A percentile compares a stretch with the other conserved stretches of the same genome.
These are phyloP conservation scores for Tilletia walkeri DNA, from an alignment of 1,284 basidiomycete genomes.

Conservation along the genomic window DNA sequence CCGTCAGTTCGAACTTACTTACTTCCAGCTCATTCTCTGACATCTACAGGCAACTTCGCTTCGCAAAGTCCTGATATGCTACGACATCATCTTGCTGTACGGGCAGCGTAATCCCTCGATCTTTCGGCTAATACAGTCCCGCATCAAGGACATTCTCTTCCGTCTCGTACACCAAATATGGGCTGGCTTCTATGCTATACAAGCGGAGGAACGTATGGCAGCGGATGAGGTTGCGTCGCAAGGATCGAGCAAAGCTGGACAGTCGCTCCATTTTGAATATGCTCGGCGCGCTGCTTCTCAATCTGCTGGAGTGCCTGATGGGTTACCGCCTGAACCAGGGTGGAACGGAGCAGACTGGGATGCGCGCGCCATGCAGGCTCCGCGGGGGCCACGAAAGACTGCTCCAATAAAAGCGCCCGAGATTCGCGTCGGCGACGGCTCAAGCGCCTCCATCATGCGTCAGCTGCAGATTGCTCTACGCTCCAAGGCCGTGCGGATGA, in stretches of 20 bases:
- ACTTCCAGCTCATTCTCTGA: not conserved
- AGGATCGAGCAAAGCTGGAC: not conserved
- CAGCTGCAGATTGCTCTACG: conserved; percentile 39
- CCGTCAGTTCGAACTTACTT: not conserved
- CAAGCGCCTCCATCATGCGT: conserved; percentile 13
- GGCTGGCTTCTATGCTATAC: conserved; percentile 52
- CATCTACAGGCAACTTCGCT: conserved; percentile 66
- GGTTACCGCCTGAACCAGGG: not conserved
- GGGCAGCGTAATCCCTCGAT: conserved; percentile 58
- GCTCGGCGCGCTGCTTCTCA: conserved; percentile 7
- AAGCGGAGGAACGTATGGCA: conserved; percentile 28
- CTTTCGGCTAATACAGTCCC: conserved; percentile 34
- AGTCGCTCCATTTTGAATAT: conserved; percentile 20
- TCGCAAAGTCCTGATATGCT: conserved; percentile 76
- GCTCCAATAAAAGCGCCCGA: conserved; percentile 13
- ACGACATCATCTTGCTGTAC: conserved; percentile 72
- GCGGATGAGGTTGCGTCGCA: not conserved
- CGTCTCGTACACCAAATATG: conserved; percentile 52
- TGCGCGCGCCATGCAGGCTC: not conserved
- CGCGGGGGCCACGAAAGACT: not conserved
- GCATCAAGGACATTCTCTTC: conserved; percentile 37
- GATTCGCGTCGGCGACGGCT: not conserved
- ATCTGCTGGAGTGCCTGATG: not conserved
- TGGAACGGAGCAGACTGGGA: not conserved
- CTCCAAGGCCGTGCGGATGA: conserved; percentile 57